Conservation (phyloP, 129 eudicot species). For the Kitagawia praeruptora region DNA sequence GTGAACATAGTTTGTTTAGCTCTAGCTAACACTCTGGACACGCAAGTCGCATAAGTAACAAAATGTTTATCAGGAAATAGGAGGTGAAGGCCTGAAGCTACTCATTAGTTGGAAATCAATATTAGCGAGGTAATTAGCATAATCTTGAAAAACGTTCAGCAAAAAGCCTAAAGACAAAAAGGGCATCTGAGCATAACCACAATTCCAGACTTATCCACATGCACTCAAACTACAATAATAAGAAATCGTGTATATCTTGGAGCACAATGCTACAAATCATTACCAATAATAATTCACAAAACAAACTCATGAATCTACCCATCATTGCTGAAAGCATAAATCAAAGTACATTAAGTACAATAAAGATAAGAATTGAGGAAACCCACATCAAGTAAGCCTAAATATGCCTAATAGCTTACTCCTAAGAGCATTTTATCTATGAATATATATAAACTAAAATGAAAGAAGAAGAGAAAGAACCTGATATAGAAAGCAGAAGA, state of each 20-base stretch:
- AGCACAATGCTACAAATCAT: not conserved
- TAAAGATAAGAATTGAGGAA: not conserved
- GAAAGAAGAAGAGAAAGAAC: conserved; percentile 1
- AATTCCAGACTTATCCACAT: not conserved
- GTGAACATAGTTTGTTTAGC: not conserved
- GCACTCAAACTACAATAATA: not conserved
- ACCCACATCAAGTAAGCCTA: conserved; percentile 6
- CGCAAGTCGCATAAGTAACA: not conserved
- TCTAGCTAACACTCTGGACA: not conserved
- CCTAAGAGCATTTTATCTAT: not conserved
- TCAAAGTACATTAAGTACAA: not conserved
- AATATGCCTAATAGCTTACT: not conserved
- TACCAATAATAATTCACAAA: not conserved
- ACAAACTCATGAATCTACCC: not conserved
- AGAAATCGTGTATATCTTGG: not conserved
- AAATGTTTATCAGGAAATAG: not conserved
- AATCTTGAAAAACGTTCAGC: not conserved
- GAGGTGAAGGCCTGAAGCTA: not conserved
- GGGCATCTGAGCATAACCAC: not conserved
- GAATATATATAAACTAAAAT: not conserved
- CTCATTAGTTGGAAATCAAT: not conserved
- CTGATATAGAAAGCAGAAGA: not conserved
- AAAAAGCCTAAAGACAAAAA: not conserved
- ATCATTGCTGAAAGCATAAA: not conserved
- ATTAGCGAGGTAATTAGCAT: not conserved